A percentile compares a stretch with the other conserved stretches of the same genome.
These are phyloP conservation scores for Quercus aquifolioides DNA, from an alignment of 306 rosid genomes.

Conservation along the genomic window DNA sequence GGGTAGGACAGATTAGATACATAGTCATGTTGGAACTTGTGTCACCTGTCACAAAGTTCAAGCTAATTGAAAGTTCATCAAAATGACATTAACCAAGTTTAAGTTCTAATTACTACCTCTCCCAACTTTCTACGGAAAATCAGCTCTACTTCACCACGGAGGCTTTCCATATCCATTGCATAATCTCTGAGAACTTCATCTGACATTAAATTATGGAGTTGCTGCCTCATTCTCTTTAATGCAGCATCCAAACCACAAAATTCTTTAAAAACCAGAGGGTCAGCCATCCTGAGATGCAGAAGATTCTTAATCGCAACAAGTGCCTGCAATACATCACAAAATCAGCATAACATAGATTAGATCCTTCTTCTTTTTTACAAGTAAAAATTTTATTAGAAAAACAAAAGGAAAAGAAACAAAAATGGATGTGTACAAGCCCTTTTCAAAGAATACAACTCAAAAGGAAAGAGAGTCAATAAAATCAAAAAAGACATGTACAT, in stretches of 20 bases:
- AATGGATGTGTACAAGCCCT: too few species aligned
- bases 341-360: background rate
- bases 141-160: slow-evolving; percentile 64
- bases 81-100: background rate
- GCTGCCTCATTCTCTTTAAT: slow-evolving; percentile 57
- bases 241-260: slow-evolving; percentile 69
- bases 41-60: slow-evolving; percentile 1
- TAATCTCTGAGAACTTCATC: slow-evolving; percentile 60
- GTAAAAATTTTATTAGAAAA: too few species aligned
- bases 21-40: slow-evolving; percentile 6
- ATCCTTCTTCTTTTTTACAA: too few species aligned
- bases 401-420: too few species aligned
- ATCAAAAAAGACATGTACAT: background rate
- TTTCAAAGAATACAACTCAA: too few species aligned
- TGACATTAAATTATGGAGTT: slow-evolving; percentile 50
- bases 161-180: slow-evolving; percentile 65
- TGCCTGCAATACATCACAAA: slow-evolving; percentile 49
- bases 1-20: background rate
- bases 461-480: too few species aligned
- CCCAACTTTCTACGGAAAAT: slow-evolving; percentile 50
- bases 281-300: slow-evolving; percentile 59
- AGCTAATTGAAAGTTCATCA: background rate
- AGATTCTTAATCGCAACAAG: slow-evolving; percentile 64
- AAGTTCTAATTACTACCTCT: slow-evolving; percentile 30
- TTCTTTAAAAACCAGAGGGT: slow-evolving; percentile 58